Conservation (phyloP, 768 basidiomycete genomes). For the Amanita exitialis region DNA sequence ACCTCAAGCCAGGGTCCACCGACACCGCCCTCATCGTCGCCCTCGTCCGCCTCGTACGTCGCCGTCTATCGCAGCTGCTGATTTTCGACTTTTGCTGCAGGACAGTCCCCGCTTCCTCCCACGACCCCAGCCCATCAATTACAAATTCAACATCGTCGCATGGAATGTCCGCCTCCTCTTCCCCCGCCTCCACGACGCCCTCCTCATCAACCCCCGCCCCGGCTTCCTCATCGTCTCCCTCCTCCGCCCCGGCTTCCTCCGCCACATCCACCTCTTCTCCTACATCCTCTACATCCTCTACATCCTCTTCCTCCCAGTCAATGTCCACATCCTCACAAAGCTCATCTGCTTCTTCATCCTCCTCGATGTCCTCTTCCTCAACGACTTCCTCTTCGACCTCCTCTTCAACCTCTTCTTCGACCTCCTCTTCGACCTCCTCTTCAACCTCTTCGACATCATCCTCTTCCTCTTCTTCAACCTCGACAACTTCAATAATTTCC, state of each 20-base stretch:
- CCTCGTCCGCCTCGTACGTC: conserved; percentile 1
- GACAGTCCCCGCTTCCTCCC: background rate
- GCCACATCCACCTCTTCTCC: background rate
- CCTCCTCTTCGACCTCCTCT: background rate
- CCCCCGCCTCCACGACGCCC: conserved; percentile 6
- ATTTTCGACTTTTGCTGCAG: background rate
- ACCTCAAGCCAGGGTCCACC: background rate
- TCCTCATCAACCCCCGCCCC: conserved; percentile 6
- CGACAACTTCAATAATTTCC: conserved; percentile 7
- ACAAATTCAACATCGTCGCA: conserved; percentile 11
- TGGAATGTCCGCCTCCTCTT: conserved; percentile 3
- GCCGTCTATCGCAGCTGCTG: background rate
- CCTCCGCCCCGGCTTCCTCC: background rate
- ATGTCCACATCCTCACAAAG: background rate
- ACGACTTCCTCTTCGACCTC: background rate
- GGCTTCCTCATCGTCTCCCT: conserved; percentile 9
- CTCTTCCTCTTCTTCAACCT: background rate
- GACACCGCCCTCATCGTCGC: conserved; percentile 9
- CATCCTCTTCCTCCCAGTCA: background rate
- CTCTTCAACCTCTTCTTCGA: background rate
- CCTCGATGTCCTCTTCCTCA: conserved; percentile 12
- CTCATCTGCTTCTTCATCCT: conserved; percentile 12
- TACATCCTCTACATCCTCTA: background rate
- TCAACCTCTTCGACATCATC: background rate
- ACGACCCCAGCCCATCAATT: conserved; percentile 8